A percentile compares a stretch with the other conserved stretches of the same genome.
Conservation (phyloP, 2,329 filamentous ascomycete genomes). For the Canariomyces notabilis region DNA sequence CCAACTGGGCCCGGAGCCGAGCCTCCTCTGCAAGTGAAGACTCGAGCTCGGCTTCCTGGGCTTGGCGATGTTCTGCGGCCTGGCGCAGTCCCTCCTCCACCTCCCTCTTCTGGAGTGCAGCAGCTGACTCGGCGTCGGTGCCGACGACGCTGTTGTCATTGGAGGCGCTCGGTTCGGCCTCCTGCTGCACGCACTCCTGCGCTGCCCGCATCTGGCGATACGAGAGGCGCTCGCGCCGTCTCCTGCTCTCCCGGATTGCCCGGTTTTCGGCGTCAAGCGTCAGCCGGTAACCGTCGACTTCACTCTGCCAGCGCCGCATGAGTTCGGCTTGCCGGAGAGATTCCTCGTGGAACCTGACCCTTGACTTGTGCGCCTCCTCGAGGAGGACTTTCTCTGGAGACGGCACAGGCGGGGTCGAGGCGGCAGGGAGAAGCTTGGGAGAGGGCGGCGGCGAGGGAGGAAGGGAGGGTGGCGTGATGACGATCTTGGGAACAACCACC, state of each 20-base stretch:
- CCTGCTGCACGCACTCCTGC: neutral
- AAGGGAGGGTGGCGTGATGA: neutral
- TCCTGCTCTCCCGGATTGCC: neutral
- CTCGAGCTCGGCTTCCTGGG: conserved; percentile 3
- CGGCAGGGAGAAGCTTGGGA: neutral
- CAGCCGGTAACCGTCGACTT: neutral
- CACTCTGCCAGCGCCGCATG: neutral
- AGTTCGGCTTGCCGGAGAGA: neutral
- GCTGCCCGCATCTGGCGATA: neutral
- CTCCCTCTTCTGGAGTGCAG: neutral
- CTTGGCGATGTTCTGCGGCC: neutral
- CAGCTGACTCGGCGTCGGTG: neutral
- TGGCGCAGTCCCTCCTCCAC: neutral
- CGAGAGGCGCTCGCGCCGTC: neutral
- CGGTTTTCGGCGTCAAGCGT: neutral
- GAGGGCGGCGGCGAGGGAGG: neutral
- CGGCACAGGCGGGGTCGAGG: neutral
- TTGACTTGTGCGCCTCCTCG: neutral
- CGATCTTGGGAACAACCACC: neutral
- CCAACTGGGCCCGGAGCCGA: neutral
- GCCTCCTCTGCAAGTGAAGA: conserved; percentile 8
- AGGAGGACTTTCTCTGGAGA: neutral
- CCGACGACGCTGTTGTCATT: too few relatives aligned
- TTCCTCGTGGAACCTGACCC: neutral
- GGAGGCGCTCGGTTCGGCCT: neutral